Conservation (phyloP, 2,329 filamentous ascomycete species). For the Cercospora berteroae region DNA sequence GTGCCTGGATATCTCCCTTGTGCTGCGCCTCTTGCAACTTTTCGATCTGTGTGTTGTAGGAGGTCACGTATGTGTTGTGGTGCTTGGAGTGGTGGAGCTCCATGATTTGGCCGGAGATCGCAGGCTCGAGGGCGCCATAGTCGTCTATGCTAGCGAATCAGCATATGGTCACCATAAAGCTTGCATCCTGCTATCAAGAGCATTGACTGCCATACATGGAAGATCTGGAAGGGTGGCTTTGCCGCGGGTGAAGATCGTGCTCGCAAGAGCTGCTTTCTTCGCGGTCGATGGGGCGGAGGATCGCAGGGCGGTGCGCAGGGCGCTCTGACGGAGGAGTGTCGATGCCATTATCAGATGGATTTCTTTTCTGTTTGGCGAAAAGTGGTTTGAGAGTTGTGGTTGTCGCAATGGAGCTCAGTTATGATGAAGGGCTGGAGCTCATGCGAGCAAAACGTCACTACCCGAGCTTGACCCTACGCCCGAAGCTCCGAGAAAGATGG, state of each 20-base stretch:
- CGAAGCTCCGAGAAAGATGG: conserved; percentile 5
- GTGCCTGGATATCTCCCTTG: conserved; percentile 53
- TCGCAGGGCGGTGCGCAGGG: conserved; percentile 69
- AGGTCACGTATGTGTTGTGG: conserved; percentile 90
- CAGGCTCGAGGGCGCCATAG: conserved; percentile 87
- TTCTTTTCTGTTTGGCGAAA: background rate
- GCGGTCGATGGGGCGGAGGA: conserved; percentile 61
- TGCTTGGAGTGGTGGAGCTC: conserved; percentile 93
- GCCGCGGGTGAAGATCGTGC: conserved; percentile 74
- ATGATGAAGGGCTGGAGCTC: conserved; percentile 1
- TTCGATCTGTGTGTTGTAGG: conserved; percentile 76
- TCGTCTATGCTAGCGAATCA: conserved; percentile 62
- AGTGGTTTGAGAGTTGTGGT: background rate
- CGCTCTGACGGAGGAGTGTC: conserved; percentile 68
- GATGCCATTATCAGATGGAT: conserved; percentile 61
- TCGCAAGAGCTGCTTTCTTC: conserved; percentile 62
- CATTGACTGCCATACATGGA: conserved; percentile 55
- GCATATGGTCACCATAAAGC: background rate
- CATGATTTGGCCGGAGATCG: conserved; percentile 89
- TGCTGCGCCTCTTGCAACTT: conserved; percentile 61
- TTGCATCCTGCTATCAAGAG: background rate
- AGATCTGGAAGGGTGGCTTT: conserved; percentile 95
- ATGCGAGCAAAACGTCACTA: conserved; percentile 2
- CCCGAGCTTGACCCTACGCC: background rate
- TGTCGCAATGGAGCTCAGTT: conserved; percentile 5